phyloP scores from a whole-genome alignment of 176 grass and related monocot genomes.

The Phragmites australis region DNA sequence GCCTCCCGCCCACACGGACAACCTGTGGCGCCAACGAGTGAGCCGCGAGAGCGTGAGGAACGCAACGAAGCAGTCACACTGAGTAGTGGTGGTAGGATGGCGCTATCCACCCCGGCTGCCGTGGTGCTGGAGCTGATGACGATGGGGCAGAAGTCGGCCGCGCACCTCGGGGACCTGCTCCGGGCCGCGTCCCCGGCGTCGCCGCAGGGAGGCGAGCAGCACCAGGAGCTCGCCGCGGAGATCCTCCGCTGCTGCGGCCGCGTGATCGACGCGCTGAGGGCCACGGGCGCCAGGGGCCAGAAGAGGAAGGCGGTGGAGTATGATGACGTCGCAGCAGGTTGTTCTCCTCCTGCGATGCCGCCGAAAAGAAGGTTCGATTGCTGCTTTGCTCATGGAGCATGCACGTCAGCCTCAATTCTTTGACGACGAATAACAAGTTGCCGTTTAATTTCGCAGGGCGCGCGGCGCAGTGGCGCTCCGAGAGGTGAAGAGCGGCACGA shows the following conservation, averaged over 20 bases:
- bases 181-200: background rate
- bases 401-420: too few species aligned
- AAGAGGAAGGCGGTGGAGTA: conserved; percentile 33
- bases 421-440: too few species aligned
- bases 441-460: conserved; percentile 14
- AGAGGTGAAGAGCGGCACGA: conserved; percentile 26
- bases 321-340: background rate
- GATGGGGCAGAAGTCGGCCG: conserved; percentile 46
- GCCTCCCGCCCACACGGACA: too few species aligned
- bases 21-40: too few species aligned
- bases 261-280: conserved; percentile 27
- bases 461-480: conserved; percentile 28
- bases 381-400: too few species aligned
- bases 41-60: too few species aligned
- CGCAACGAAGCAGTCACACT: too few species aligned
- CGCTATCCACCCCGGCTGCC: conserved; percentile 20
- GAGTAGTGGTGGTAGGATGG: conserved; percentile 9
- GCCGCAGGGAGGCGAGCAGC: background rate
- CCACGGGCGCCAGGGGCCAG: background rate
- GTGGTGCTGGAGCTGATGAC: conserved; percentile 55
- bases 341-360: background rate
- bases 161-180: conserved; percentile 45
- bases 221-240: conserved; percentile 48
- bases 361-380: conserved; percentile 26
- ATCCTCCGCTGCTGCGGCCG: conserved; percentile 51